Evolutionary conservation across 2,329 filamentous ascomycete species (phyloP), one percentile per base, ranked within the genome.

Genomic region (Xylaria sp.): DNA sequence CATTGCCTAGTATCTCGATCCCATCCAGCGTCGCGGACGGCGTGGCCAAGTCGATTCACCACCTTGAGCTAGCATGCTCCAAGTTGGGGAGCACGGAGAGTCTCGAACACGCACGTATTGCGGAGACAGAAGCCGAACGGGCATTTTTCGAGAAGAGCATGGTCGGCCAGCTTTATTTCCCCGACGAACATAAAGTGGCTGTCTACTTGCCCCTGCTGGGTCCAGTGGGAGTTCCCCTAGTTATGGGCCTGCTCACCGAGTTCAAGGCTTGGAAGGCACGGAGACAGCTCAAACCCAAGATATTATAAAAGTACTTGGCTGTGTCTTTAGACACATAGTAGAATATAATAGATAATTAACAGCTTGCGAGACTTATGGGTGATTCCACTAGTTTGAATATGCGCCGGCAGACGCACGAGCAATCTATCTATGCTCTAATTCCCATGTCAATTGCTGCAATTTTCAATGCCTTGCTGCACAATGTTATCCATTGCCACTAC

Each of bases 121-220:
- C 96, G 6, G 94, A 97, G 80, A 87, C 89, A 2, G 93, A 97
- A 77, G 95, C 94, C 0, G 96, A 99, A 79, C 90, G 92, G 69
- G 95, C 95, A 0, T 99, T 99, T 81, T 99, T 99, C 74, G 96
- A 99, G 81, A 97, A 97, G 81, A 97, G 93, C 77, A 99, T 99
- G 96, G 96, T 99, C 13, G 96, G 94, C 0, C 96, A 98, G 82
- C 90, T 98, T 2, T 99, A 98, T 80, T 99, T 99, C 80, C 96
- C 96, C 0, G 96, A 99, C 77, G 96, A 99, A 82, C 96, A 99
- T 80, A 99, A 98, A 81, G 89, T 99, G 28, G 96, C 96, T 0
- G 96, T 99, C 0, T 99, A 99, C 79, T 81, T 99, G 74, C 96
- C 96, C 1, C 82, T 99, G 11, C 82, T 99, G 48, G 96, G 96